Evolutionary conservation across 2,329 filamentous ascomycete genomes (phyloP).

Genomic region (Elsinoe ampelina): DNA sequence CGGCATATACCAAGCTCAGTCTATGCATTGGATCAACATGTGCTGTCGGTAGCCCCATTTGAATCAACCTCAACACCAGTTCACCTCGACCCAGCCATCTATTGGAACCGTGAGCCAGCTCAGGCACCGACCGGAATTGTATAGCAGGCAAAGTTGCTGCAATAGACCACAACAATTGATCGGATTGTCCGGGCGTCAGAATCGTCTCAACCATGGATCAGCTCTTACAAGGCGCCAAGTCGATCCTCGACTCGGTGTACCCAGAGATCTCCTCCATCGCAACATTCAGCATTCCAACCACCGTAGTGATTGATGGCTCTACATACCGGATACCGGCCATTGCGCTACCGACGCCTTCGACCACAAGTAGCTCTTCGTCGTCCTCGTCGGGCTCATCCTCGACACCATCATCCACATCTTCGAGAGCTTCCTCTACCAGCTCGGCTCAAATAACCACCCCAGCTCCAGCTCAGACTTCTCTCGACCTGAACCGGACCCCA

Average conservation of each 20-base stretch:
- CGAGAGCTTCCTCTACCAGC: background rate
- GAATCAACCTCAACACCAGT: too few relatives aligned
- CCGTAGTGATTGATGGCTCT: conserved; percentile 17
- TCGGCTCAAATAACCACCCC: background rate
- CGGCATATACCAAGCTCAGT: background rate
- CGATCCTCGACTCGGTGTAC: conserved; percentile 12
- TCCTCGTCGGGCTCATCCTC: conserved; percentile 2
- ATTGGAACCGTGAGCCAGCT: background rate
- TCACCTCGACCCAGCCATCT: too few relatives aligned
- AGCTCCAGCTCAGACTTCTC: conserved; percentile 9
- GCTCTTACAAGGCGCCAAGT: conserved; percentile 9
- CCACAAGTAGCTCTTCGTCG: conserved; percentile 9
- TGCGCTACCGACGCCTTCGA: conserved; percentile 2
- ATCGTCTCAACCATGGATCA: background rate
- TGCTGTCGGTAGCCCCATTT: background rate
- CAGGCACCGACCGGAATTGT: background rate
- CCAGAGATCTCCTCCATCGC: conserved; percentile 14
- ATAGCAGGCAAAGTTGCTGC: too few relatives aligned
- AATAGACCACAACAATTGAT: too few relatives aligned
- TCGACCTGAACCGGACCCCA: conserved; percentile 9
- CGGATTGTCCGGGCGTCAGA: background rate
- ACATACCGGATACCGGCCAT: conserved; percentile 16
- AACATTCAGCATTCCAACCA: conserved; percentile 16
- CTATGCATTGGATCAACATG: background rate
- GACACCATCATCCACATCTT: background rate